Conservation (phyloP, 108 stramenopile species). For the Skeletonema menzelii region DNA sequence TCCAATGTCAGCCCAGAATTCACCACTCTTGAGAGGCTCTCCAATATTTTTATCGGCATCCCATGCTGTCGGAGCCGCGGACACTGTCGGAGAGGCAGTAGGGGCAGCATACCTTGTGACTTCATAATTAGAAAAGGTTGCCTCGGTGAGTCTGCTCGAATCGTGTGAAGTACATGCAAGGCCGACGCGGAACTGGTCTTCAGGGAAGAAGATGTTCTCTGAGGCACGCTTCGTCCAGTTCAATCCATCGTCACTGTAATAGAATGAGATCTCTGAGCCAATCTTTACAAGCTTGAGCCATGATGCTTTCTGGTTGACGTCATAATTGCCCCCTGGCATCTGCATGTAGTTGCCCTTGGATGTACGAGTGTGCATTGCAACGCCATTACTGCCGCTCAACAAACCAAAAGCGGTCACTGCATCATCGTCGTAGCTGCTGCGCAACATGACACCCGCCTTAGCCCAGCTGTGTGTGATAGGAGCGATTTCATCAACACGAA, state of each 20-base stretch:
- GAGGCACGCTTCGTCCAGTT: conserved; percentile 8
- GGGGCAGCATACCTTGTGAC: conserved; percentile 13
- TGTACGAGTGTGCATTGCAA: conserved; percentile 2
- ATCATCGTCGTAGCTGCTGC: conserved; percentile 1
- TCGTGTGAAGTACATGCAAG: conserved; percentile 26
- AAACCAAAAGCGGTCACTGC: conserved; percentile 7
- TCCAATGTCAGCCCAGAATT: not conserved
- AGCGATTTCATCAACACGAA: not conserved
- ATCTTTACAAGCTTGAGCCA: conserved; percentile 10
- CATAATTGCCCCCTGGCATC: not conserved
- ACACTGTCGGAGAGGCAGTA: conserved; percentile 13
- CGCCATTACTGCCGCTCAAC: conserved; percentile 4
- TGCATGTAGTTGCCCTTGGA: conserved; percentile 1
- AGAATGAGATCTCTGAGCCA: not conserved
- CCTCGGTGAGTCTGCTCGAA: not conserved
- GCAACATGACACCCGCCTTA: conserved; percentile 32
- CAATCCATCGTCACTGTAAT: conserved; percentile 1
- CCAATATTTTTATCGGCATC: conserved; percentile 17
- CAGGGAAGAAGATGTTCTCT: conserved; percentile 21
- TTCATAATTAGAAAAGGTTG: conserved; percentile 17
- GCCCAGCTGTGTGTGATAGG: conserved; percentile 17
- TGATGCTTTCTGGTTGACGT: not conserved
- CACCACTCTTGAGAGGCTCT: not conserved
- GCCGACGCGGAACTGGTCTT: conserved; percentile 21
- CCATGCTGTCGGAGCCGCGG: conserved; percentile 20